These are phyloP conservation scores for Cytospora piceicola DNA, from an alignment of 2,329 filamentous ascomycete species.

Conservation along the genomic window DNA sequence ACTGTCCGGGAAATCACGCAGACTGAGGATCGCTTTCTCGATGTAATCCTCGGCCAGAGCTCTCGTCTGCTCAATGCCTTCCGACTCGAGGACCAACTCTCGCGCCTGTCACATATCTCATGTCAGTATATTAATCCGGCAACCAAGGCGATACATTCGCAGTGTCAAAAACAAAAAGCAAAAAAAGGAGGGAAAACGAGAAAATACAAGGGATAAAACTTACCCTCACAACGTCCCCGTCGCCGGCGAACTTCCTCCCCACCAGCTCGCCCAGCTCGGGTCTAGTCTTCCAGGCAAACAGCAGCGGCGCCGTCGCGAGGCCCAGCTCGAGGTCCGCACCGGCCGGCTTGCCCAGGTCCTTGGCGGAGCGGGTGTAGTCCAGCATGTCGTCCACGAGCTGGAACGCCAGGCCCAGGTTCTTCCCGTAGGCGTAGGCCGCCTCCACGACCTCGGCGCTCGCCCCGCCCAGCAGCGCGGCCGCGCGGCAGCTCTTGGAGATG, in stretches of 20 bases:
- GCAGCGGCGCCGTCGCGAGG: conserved; percentile 86
- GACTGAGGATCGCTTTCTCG: conserved; percentile 83
- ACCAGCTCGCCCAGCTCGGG: conserved; percentile 85
- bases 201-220: conserved; percentile 42
- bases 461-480: conserved; percentile 82
- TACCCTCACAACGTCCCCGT: conserved; percentile 86
- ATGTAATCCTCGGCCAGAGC: conserved; percentile 89
- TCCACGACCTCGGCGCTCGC: conserved; percentile 79
- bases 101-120: conserved; percentile 68
- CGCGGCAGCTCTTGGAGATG: conserved; percentile 94
- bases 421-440: conserved; percentile 88
- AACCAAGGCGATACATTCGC: neutral
- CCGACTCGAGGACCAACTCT: conserved; percentile 78
- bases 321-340: conserved; percentile 93
- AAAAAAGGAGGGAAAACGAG: no score
- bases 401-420: conserved; percentile 92
- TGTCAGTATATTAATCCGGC: conserved; percentile 22
- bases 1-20: conserved; percentile 84
- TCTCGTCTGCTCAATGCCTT: conserved; percentile 90
- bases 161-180: neutral
- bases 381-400: conserved; percentile 98
- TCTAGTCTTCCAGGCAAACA: conserved; percentile 94
- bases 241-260: conserved; percentile 82
- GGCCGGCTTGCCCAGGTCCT: conserved; percentile 90
- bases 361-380: conserved; percentile 86